Evolutionary conservation across 1,284 basidiomycete genomes (phyloP), one percentile per base, ranked within the genome.

Genomic region (Taiwanofungus camphoratus): DNA sequence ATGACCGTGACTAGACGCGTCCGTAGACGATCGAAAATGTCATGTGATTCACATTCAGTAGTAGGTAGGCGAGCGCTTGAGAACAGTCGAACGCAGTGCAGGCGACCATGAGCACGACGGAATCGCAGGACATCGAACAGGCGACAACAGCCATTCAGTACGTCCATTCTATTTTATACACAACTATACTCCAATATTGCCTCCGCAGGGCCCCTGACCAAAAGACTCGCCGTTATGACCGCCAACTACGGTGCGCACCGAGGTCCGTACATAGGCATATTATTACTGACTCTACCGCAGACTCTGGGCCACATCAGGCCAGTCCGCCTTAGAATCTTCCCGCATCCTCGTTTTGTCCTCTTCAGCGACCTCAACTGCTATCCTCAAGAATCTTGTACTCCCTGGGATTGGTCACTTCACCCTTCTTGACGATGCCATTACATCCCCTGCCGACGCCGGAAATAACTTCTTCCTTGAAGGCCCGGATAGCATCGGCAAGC

Each of bases 391-490:
- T 61, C 82, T 98, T 49, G 91, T 97, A 23, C 79, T 98, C 8
- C 94, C 95, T 3, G 95, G 95, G 15, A 81, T 97, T 49, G 90
- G 93, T 16, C 77, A 87, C 58, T 95, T 97, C 61, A 91, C 92
- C 33, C 76, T 99, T 61, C 74, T 95, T 44, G 92, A 95, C 53
- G 64, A 76, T 34, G 62, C 67, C 1, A 55, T 62, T 21, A 84
- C 85, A 13, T 71, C 79, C 1, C 72, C 79, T 3, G 77, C 82
- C 39, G 94, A 99, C 57, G 81, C 92, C 0, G 92, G 92, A 0
- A 90, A 92, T 70, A 98, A 98, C 71, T 98, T 98, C 71, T 99
- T 99, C 68, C 73, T 99, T 19, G 79, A 90, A 41, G 82, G 79
- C 0, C 71, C 73, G 0, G 68, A 77, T 19, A 88, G 85, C 52